A percentile compares a stretch with the other conserved stretches of the same genome.
Evolutionary conservation across 225 moss, liverwort and hornwort species (phyloP).

Genomic region (Lunularia cruciata): DNA sequence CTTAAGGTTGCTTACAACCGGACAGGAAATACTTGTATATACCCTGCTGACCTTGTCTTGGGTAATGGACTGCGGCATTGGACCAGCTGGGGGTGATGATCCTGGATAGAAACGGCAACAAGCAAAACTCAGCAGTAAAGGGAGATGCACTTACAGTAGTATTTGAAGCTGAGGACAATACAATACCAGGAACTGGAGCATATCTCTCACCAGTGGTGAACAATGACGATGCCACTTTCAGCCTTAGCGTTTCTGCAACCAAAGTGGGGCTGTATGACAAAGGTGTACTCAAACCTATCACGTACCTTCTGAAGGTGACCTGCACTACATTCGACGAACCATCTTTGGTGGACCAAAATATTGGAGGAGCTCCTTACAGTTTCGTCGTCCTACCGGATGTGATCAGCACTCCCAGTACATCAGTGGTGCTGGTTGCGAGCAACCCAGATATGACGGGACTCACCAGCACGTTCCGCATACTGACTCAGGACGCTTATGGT

Average conservation of each 20-base stretch:
- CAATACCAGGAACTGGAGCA: not conserved
- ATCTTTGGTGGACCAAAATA: not conserved
- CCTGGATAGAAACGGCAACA: slow-evolving; percentile 22
- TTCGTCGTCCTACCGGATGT: slow-evolving; percentile 38
- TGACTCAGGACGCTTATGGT: slow-evolving; percentile 45
- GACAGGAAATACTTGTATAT: too few species aligned
- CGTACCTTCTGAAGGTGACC: slow-evolving; percentile 12
- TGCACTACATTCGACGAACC: slow-evolving; percentile 21
- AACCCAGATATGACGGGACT: slow-evolving; percentile 37
- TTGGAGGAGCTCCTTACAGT: slow-evolving; percentile 42
- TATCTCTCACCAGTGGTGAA: slow-evolving; percentile 15
- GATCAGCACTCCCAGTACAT: slow-evolving; percentile 35
- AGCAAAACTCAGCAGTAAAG: not conserved
- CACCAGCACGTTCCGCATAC: slow-evolving; percentile 42
- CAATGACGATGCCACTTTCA: slow-evolving; percentile 8
- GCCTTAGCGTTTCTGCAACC: slow-evolving; percentile 15
- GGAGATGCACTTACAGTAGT: slow-evolving; percentile 2
- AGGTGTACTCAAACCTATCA: not conserved
- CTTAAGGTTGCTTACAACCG: too few species aligned
- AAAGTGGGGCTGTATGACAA: slow-evolving; percentile 8
- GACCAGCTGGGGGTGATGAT: slow-evolving; percentile 26
- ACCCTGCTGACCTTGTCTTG: not conserved
- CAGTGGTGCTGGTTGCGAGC: slow-evolving; percentile 27
- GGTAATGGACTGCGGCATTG: not conserved
- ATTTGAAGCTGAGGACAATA: not conserved